Evolutionary conservation across 2,329 filamentous ascomycete species (phyloP).

Genomic region (Fusarium nurragi): DNA sequence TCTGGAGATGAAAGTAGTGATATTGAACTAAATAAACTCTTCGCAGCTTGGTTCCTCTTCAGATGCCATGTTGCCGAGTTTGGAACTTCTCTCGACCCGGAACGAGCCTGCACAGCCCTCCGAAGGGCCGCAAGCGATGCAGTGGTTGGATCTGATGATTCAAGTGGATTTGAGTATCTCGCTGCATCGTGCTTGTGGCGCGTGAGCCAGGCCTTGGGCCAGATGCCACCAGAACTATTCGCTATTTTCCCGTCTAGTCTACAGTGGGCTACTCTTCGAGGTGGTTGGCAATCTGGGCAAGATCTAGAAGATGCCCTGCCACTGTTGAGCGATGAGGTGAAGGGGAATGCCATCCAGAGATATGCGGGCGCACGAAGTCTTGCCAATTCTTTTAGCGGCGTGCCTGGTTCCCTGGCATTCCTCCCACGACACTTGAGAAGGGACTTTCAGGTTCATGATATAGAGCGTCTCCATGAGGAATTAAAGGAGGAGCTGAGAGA

Average conservation of each 20-base stretch:
- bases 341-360: background rate
- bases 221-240: background rate
- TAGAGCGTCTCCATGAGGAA: background rate
- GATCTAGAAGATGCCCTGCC: background rate
- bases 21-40: background rate
- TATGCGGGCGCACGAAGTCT: background rate
- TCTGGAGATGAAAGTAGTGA: background rate
- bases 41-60: constrained; percentile 1
- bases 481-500: background rate
- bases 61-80: background rate
- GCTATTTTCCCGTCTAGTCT: background rate
- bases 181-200: background rate
- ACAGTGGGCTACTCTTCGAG: background rate
- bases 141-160: background rate
- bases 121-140: background rate
- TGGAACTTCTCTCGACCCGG: background rate
- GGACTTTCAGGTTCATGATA: background rate
- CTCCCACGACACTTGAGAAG: background rate
- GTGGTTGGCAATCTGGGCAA: background rate
- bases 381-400: background rate
- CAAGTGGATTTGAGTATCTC: background rate
- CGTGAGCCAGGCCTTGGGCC: background rate
- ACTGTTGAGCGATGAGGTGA: background rate
- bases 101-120: background rate
- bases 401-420: background rate